Evolutionary conservation across 2,329 filamentous ascomycete species (phyloP), one percentile per base, ranked within the genome.

Genomic region (Exutisphaerella laricina): DNA sequence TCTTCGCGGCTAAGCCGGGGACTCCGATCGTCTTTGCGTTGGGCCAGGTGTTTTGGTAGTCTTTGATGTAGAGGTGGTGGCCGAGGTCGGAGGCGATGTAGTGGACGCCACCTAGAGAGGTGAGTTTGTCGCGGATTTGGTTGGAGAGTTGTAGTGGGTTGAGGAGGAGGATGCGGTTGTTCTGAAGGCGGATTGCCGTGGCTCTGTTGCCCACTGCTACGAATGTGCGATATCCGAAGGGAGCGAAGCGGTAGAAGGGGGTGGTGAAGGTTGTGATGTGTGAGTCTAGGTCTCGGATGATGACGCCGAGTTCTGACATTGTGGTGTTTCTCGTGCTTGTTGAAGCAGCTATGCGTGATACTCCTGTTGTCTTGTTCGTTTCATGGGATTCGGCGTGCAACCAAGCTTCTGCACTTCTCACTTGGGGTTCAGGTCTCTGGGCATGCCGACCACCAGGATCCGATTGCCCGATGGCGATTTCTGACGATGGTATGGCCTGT

Each of bases 211-310:
- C 47, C 8, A 49, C 47, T 38, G 47, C 47, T 23, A 43, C 36
- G 18, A 49, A 49, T 5, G 38, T 43, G 14, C 43, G 43, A 16
- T 46, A 39, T 39, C 47, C 47, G 9, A 49, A 42, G n/a, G 47
- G 47, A 10, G 47, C 47, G 37, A 46, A 49, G 31, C 47, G 43
- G 29, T 49, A 43, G 40, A 49, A 49, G 16, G 39, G 40, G n/a
- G 47, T 43, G 14, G 43, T 41, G 40, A 49, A 46, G 17, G 37
- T 49, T 12, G 47, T 49, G 20, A 49, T 44, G 16, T 39, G 6
- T 10, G 39, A n/a, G 16, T 33, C 39, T 18, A 49, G 36, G 18
- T 49, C 43, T 22, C 35, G 28, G 16, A 44, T 44, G 33, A 44
- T 35, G n/a, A 23, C 20, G 20, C 33, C 20, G 18, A 35, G 33